These are phyloP conservation scores for Scutellaria barbata DNA, from an alignment of 257 asterid species.

Conservation along the genomic window DNA sequence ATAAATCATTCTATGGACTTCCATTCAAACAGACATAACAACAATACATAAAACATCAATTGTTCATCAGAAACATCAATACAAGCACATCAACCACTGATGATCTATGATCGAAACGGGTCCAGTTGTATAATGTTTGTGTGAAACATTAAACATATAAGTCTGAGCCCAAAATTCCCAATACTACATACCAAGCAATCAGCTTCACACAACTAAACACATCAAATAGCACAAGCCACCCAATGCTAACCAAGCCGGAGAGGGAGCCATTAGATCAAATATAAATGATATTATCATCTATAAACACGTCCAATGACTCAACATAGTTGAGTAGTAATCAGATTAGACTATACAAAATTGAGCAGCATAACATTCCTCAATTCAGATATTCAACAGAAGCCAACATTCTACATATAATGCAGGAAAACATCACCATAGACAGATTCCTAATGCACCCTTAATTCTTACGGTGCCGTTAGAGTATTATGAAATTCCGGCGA, in stretches of 20 bases:
- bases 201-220: background rate
- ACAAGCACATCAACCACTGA: background rate
- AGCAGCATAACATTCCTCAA: background rate
- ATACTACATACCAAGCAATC: background rate
- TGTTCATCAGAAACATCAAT: background rate
- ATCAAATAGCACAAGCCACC: background rate
- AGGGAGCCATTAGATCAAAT: background rate
- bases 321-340: background rate
- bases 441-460: background rate
- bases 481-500: background rate
- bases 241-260: background rate
- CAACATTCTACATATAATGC: background rate
- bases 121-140: no score
- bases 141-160: no score
- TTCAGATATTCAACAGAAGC: background rate
- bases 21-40: background rate
- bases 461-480: background rate
- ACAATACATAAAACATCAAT: background rate
- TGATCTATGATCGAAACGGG: no score
- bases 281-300: no score
- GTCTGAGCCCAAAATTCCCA: background rate
- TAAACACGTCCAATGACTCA: background rate
- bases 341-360: background rate
- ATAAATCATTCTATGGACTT: background rate
- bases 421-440: background rate